A percentile compares a stretch with the other conserved stretches of the same genome.
phyloP scores from a whole-genome alignment of 129 eudicot species.

The Mikania micrantha region DNA sequence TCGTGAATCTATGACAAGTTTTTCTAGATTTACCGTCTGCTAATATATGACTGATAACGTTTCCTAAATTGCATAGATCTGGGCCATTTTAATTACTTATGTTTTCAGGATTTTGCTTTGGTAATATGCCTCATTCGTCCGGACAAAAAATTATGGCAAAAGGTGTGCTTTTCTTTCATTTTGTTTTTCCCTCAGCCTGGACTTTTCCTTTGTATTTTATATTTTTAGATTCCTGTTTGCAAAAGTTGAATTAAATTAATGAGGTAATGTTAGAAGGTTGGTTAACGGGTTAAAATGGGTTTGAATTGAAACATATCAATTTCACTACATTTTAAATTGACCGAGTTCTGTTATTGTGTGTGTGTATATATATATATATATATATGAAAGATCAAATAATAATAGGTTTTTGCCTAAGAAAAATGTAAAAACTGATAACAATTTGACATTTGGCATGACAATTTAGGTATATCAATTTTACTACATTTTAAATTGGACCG shows the following conservation, averaged over 20 bases:
- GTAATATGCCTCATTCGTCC: slow-evolving; percentile 67
- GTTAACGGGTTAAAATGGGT: neutral
- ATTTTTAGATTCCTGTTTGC: neutral
- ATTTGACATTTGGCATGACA: no score
- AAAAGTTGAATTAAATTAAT: slow-evolving; percentile 33
- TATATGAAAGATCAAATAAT: no score
- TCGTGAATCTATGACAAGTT: neutral
- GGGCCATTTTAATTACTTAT: slow-evolving; percentile 34
- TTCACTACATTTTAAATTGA: neutral
- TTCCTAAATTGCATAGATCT: slow-evolving; percentile 18
- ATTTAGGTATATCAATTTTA: no score
- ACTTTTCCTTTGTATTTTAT: neutral
- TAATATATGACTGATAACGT: slow-evolving; percentile 10
- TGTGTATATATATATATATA: no score
- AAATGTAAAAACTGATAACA: no score
- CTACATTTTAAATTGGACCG: no score
- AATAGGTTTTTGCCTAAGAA: no score
- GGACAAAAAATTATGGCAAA: slow-evolving; percentile 70
- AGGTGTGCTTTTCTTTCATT: slow-evolving; percentile 57
- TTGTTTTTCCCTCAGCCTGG: slow-evolving; percentile 1
- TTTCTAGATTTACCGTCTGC: slow-evolving; percentile 1
- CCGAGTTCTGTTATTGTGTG: no score
- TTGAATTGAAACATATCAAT: neutral
- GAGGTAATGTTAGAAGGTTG: slow-evolving; percentile 48
- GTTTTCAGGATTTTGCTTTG: slow-evolving; percentile 75